phyloP scores from a whole-genome alignment of 345 rosid species.

The Stellera chamaejasme region DNA sequence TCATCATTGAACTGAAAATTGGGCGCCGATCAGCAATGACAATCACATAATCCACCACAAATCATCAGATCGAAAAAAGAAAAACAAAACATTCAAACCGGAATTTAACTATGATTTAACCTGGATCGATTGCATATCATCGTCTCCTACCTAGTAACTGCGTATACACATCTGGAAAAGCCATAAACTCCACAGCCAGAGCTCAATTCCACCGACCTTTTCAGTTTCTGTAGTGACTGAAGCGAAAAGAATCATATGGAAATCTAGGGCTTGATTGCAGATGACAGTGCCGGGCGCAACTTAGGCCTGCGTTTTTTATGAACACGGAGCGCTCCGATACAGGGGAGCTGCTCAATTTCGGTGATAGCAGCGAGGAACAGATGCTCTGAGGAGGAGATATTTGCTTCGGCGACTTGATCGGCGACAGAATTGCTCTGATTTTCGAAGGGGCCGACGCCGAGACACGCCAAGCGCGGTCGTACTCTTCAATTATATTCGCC shows the following conservation, averaged over 20 bases:
- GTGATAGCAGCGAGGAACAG: conserved; percentile 19
- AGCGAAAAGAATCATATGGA: conserved; percentile 13
- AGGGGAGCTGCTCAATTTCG: conserved; percentile 19
- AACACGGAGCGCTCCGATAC: conserved; percentile 7
- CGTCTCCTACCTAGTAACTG: no score
- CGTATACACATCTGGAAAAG: not conserved
- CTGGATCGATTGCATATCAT: no score
- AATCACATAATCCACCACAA: no score
- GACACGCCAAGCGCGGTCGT: conserved; percentile 20
- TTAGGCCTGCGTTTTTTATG: conserved; percentile 11
- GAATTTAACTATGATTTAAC: no score
- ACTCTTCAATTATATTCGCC: conserved; percentile 36
- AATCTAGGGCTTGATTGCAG: conserved; percentile 21
- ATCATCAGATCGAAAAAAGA: no score
- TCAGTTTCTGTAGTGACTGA: conserved; percentile 1
- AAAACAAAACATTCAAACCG: no score
- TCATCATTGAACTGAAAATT: no score
- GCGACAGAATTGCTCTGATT: conserved; percentile 43
- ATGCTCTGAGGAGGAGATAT: conserved; percentile 45
- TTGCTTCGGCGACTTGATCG: conserved; percentile 33
- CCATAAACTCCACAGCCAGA: not conserved
- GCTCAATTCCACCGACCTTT: not conserved
- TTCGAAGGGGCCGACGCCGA: conserved; percentile 18
- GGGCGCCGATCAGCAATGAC: no score
- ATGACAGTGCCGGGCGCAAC: conserved; percentile 18